A percentile compares a stretch with the other conserved stretches of the same genome.
These are phyloP conservation scores for Entophlyctis helioformis DNA, from an alignment of 192 early-diverging fungal species.

Conservation along the genomic window DNA sequence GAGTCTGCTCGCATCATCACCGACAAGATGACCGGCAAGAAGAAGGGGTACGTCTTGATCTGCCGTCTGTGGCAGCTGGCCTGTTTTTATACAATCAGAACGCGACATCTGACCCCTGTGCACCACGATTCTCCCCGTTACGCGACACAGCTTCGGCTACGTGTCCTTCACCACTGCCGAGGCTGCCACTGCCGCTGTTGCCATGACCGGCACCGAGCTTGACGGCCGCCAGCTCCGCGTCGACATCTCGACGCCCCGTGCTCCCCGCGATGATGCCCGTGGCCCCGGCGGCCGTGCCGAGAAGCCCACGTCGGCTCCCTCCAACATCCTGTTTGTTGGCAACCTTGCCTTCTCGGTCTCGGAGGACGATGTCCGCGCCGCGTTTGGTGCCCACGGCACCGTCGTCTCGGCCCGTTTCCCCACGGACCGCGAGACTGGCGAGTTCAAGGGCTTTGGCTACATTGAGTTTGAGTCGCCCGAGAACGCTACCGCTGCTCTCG, in stretches of 20 bases:
- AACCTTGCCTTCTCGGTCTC: conserved; percentile 58
- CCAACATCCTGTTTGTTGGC: conserved; percentile 70
- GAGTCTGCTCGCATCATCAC: conserved; percentile 62
- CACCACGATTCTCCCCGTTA: background rate
- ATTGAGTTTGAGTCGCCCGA: conserved; percentile 32
- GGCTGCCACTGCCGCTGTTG: conserved; percentile 55
- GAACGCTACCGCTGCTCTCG: conserved; percentile 42
- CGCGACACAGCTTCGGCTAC: conserved; percentile 73
- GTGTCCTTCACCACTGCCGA: conserved; percentile 67
- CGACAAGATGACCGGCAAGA: conserved; percentile 56
- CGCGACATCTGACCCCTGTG: background rate
- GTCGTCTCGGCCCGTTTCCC: conserved; percentile 53
- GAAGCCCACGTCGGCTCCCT: conserved; percentile 33
- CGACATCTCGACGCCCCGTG: conserved; percentile 55
- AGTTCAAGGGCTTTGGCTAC: conserved; percentile 56
- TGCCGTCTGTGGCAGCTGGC: background rate
- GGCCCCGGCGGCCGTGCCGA: no score
- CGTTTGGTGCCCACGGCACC: conserved; percentile 47
- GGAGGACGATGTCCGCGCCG: conserved; percentile 48
- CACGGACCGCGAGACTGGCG: conserved; percentile 61
- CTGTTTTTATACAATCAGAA: background rate
- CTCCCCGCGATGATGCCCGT: no score
- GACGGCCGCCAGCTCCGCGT: conserved; percentile 75
- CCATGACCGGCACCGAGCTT: conserved; percentile 55
- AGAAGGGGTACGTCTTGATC: conserved; percentile 49